Percentiles rank a stretch among this genome's conserved stretches.
Conservation (phyloP, 2,329 filamentous ascomycete genomes). For the Paecilomyces niveus region DNA sequence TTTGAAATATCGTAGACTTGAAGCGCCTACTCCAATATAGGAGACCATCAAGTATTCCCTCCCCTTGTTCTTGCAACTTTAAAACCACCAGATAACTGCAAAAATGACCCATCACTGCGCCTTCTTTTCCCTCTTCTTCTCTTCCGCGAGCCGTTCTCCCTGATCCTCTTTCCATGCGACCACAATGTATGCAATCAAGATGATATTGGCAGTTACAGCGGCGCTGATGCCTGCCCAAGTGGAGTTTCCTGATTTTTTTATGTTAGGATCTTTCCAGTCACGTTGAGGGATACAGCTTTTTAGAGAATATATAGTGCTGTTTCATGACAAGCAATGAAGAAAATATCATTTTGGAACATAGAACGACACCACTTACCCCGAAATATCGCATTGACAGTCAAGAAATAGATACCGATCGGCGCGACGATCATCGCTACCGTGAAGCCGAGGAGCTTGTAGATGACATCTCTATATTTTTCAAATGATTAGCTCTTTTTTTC, state of each 20-base stretch:
- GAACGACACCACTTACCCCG: slow-evolving; percentile 49
- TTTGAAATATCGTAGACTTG: neutral
- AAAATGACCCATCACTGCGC: slow-evolving; percentile 22
- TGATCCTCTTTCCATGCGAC: slow-evolving; percentile 87
- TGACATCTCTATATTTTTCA: slow-evolving; percentile 58
- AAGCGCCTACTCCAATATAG: neutral
- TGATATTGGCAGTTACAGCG: slow-evolving; percentile 83
- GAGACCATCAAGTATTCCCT: neutral
- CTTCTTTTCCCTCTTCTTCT: slow-evolving; percentile 49
- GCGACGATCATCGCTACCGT: slow-evolving; percentile 83
- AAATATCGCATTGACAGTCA: slow-evolving; percentile 70
- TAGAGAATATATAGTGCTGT: neutral
- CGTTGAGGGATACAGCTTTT: neutral
- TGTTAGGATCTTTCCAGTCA: neutral
- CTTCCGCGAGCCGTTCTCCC: slow-evolving; percentile 63
- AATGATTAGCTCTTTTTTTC: neutral
- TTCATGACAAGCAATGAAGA: neutral
- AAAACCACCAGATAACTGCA: slow-evolving; percentile 1
- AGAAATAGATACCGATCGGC: slow-evolving; percentile 84
- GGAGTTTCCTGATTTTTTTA: slow-evolving; percentile 60
- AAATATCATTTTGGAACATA: neutral
- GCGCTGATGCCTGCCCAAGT: slow-evolving; percentile 81
- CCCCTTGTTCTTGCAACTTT: slow-evolving; percentile 3
- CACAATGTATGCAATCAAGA: slow-evolving; percentile 82
- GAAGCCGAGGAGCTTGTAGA: slow-evolving; percentile 83